Base-by-base conservation (phyloP, 2,329 filamentous ascomycete species). In the Cephalotrichum gorgonifer region DNA sequence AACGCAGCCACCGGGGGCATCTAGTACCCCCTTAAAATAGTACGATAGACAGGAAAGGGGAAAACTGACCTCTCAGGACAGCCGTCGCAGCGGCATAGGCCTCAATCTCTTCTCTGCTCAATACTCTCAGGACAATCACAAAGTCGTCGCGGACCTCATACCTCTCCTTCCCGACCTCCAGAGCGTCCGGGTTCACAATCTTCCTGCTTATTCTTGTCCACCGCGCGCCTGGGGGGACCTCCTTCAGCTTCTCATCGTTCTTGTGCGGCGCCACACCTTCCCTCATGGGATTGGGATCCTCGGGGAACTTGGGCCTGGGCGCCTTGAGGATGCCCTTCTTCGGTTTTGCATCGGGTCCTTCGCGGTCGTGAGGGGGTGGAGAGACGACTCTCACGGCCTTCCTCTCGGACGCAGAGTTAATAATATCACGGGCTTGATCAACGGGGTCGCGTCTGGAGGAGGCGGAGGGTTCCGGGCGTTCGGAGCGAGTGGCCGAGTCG, bases 211-310 rank as follows among this genome's bases (percentile, higher is more conserved):
- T 90, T 69, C 93, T 95, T 43, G 90, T 96, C 90, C 90, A 96
- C 49, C 88, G 79, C 30, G 90, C 90, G 50, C 85, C 86, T 0
- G 82, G 68, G 1, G 86, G 86, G 28, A 88, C 86, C 35, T 87
- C 84, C 58, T 78, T 80, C 43, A 73, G 50, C 61, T 81, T 82
- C 64, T 85, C 82, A 44, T 87, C 83, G 61, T 95, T 88, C 67
- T 95, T 95, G 60, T 95, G 79, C n/a, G 90, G 90, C 2, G 90
- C 89, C 6, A 95, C 91, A 15, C 90, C 91, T 63, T 96, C 91
- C 20, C 90, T 79, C 31, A 94, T 75, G 0, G 88, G 85, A 55
- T 89, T 84, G 1, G 81, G 79, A 53, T 95, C 85, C 60, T 96
- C 90, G 0, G 91, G 91, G 58, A 96, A 97, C 58, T 85, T 85